Evolutionary conservation across 2,329 filamentous ascomycete genomes (phyloP), one percentile per base, ranked within the genome.

Genomic region (Ceratocystis eucalypticola): DNA sequence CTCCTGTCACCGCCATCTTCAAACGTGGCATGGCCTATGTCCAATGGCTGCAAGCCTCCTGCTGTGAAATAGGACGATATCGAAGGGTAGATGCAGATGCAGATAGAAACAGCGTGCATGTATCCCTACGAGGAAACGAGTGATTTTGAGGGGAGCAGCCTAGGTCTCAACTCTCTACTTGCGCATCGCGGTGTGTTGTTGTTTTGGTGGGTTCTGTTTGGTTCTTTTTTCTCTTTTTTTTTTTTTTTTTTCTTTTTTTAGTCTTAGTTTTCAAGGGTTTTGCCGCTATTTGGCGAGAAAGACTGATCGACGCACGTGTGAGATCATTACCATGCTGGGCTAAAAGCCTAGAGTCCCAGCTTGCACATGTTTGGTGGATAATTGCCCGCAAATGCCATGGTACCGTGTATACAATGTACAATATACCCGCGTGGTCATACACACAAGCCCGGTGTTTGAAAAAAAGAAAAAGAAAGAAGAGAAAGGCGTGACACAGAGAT

Each of bases 11-110:
- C 53, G 53, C 53, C 53, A 57, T 57, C 53, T 57, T 57, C n/a
- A 12, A 57, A 57, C 53, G 53, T 30, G 53, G 53, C 53, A 57
- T 33, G 17, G 4, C 22, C 17, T 30, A 30, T 33, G 22, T 25
- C 53, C 53, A 57, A 57, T 57, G 28, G 53, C 53, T 22, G 22
- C n/a, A 22, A 15, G 53, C 53, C 25, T 30, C 25, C 25, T 57
- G 28, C 17, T 57, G 53, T 57, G 53, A 57, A 30, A 57, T 57
- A 57, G 28, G 53, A 57, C 53, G 22, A 57, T 57, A 57, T 30
- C 12, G 20, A 28, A 57, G 53, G 53, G 20, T 57, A 30, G 53
- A 57, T 57, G 53, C 22, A 57, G 53, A 57, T 57, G 25, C 28
- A 57, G 22, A 57, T 33, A 15, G 7, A 15, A 17, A 57, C 53